Evolutionary conservation across 148 eudicot species (phyloP), one percentile per base, ranked within the genome.

Genomic region (Silene conica): DNA sequence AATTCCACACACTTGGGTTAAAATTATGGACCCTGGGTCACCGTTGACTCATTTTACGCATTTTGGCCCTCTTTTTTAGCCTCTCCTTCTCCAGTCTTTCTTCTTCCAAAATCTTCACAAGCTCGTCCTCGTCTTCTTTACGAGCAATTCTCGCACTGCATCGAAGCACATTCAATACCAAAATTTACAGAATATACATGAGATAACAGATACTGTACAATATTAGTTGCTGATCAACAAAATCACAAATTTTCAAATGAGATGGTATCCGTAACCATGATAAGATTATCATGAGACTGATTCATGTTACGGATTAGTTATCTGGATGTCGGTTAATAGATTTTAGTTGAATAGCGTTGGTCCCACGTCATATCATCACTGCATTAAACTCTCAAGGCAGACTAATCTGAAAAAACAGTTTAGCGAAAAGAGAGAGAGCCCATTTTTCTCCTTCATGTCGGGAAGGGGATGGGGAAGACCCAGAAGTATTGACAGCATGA

Each of bases 51-150:
- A 86, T 74, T 85, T 87, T 93, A 26, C 97, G 90, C 87, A 82
- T 86, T 85, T 85, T 94, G 6, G 92, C 92, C 81, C 82, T 62
- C 63, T 77, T 83, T 80, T 86, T 87, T 79, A 78, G 62, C 80
- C 72, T 76, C 45, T 88, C 91, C 54, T 73, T 3, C 4, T 31
- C 28, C 28, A 1, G 84, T 77, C 87, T 86, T 54, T 88, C 97
- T 71, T 94, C 97, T 82, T 89, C 98, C 78, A 86, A 86, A 31
- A 88, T 83, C 80, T 82, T 80, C 2, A 75, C 71, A 0, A 77
- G 73, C 77, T 89, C 92, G 76, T 83, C 89, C 41, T 88, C 98
- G 34, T 94, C 98, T 77, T 94, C 98, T 82, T 73, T 38, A 52
- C 69, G 80, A 3, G 93, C 98, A 67, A 94, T 86, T 78, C 65